Evolutionary conservation across 768 basidiomycete genomes (phyloP).

Genomic region (Boletus subcaerulescens): DNA sequence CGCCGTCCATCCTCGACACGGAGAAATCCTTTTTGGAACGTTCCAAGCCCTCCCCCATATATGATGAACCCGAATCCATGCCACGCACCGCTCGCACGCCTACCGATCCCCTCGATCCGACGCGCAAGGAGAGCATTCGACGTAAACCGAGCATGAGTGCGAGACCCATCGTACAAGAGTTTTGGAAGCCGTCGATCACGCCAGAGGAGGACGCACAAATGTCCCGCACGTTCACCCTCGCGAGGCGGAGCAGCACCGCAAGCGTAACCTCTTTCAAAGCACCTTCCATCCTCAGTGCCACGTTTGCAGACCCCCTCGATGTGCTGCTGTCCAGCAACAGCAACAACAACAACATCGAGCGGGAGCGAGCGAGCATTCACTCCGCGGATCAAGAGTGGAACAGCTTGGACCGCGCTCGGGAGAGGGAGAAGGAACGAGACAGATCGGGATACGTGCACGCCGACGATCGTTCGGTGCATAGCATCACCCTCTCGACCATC

Average conservation of each 20-base stretch:
- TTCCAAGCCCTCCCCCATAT: slow-evolving; percentile 16
- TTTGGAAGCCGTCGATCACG: slow-evolving; percentile 49
- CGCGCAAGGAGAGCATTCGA: slow-evolving; percentile 27
- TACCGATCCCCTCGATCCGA: slow-evolving; percentile 20
- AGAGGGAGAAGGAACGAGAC: slow-evolving; percentile 24
- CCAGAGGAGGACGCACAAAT: slow-evolving; percentile 43
- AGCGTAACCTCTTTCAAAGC: slow-evolving; percentile 49
- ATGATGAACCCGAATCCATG: slow-evolving; percentile 32
- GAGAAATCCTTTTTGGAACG: slow-evolving; percentile 21
- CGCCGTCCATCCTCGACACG: slow-evolving; percentile 24
- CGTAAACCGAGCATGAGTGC: slow-evolving; percentile 35
- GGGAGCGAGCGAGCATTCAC: slow-evolving; percentile 27
- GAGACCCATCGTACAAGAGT: slow-evolving; percentile 38
- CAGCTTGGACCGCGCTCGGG: slow-evolving; percentile 23
- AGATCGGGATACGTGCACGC: slow-evolving; percentile 9
- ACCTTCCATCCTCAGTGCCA: slow-evolving; percentile 38
- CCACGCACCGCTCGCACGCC: slow-evolving; percentile 18
- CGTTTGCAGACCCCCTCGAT: slow-evolving; percentile 31
- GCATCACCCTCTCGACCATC: neutral
- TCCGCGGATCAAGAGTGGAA: slow-evolving; percentile 29
- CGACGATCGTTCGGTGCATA: slow-evolving; percentile 24
- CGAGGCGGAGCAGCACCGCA: slow-evolving; percentile 46
- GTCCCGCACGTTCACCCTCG: slow-evolving; percentile 41
- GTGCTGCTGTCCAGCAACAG: slow-evolving; percentile 1
- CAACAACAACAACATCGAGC: slow-evolving; percentile 15